Base-by-base conservation (phyloP, 768 basidiomycete genomes). In the Leccinum barrowsii region DNA sequence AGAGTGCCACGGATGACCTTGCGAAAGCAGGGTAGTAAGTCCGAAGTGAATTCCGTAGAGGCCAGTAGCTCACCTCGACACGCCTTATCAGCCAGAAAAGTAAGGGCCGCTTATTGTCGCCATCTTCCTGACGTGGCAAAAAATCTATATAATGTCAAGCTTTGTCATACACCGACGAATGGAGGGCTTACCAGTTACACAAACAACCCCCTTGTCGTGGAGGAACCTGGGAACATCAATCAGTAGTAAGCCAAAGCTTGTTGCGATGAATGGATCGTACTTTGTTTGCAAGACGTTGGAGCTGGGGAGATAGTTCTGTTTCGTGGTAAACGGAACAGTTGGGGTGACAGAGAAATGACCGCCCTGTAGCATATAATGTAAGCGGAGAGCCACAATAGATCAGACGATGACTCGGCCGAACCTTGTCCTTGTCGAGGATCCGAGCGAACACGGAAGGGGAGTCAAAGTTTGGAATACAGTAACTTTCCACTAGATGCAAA, bases 331-430 rank as follows among this genome's bases (percentile, higher is more conserved):
- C 0, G 84, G 77, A 26, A 82, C 76, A 2, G 80, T 82, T 0
- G 92, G 92, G n/a, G 80, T 84, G 67, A 96, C 86, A 8, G 89
- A 91, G 73, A 95, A 96, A 71, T 97, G 94, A 0, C 94, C 94
- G 22, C 94, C 94, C 81, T 87, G 37, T 13, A 22, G 47, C 17
- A 24, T 12, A 37, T 17, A 46, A 21, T n/a, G 55, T 66, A 44
- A 65, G 51, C 10, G 8, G 42, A 32, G 50, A 37, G 40, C 11
- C 56, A 37, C 17, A 22, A 2, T 40, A 7, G 19, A 61, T 35
- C 24, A 22, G 30, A 26, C 7, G 17, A 11, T 19, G 44, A 26
- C 12, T 32, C n/a, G 17, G 32, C 15, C 60, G 15, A 35, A 77
- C 81, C 73, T 90, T 92, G 71, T 92, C 76, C 66, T 92, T 92